Evolutionary conservation across 2,329 filamentous ascomycete genomes (phyloP).

Genomic region (Calonectria hawksworthii): DNA sequence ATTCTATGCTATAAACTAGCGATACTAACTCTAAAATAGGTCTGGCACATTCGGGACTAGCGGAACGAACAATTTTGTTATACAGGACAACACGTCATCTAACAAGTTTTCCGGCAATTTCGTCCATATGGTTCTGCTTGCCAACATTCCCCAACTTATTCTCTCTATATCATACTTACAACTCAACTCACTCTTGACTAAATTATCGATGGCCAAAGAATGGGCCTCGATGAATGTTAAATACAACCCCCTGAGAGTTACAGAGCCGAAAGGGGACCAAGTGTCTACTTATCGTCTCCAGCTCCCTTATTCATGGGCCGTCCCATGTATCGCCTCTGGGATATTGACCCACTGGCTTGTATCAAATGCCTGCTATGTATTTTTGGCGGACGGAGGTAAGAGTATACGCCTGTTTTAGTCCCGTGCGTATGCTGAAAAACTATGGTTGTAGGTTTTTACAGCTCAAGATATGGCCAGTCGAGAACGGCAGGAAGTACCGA

Average conservation of each 20-base stretch:
- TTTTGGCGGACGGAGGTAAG: slow-evolving; percentile 8
- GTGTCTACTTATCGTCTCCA: slow-evolving; percentile 6
- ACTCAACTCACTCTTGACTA: slow-evolving; percentile 1
- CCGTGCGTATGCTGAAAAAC: background rate
- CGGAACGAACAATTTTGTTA: slow-evolving; percentile 5
- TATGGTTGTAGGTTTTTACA: background rate
- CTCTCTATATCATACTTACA: slow-evolving; percentile 7
- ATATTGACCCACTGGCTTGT: slow-evolving; percentile 3
- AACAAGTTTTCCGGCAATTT: slow-evolving; percentile 3
- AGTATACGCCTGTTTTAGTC: background rate
- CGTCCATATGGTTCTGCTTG: background rate
- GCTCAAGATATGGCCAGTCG: background rate
- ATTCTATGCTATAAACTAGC: background rate
- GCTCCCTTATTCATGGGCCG: slow-evolving; percentile 7
- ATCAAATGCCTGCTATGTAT: slow-evolving; percentile 10
- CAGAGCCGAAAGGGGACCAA: slow-evolving; percentile 5
- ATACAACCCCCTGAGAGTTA: slow-evolving; percentile 1
- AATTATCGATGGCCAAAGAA: slow-evolving; percentile 7
- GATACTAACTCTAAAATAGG: background rate
- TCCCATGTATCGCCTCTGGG: background rate
- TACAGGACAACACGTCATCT: background rate
- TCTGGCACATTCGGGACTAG: slow-evolving; percentile 8
- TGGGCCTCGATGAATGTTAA: background rate
- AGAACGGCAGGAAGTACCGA: background rate
- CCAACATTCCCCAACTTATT: slow-evolving; percentile 10